phyloP scores from a whole-genome alignment of 2,329 filamentous ascomycete species.

The Hymenotorrendiella dingleyae region DNA sequence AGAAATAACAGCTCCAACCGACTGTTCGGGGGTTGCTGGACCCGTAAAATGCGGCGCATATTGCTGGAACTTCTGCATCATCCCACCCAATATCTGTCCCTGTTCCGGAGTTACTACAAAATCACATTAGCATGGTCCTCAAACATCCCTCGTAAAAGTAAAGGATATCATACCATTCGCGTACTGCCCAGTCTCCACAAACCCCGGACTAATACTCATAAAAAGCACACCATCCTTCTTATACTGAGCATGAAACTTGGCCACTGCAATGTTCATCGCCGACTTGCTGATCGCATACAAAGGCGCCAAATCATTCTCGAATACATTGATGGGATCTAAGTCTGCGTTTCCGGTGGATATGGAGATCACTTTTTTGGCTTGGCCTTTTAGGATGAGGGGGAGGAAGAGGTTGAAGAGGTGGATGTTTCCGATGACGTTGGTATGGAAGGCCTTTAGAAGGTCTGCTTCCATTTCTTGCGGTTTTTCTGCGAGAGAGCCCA shows the following conservation, averaged over 20 bases:
- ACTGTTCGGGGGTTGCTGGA: neutral
- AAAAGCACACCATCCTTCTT: constrained; percentile 46
- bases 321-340: constrained; percentile 35
- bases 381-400: constrained; percentile 45
- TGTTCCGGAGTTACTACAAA: constrained; percentile 24
- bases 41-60: constrained; percentile 1
- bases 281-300: constrained; percentile 46
- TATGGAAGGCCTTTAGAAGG: constrained; percentile 31
- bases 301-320: constrained; percentile 30
- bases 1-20: neutral
- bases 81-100: neutral
- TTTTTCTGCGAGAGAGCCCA: constrained; percentile 10
- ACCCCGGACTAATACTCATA: constrained; percentile 43
- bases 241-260: constrained; percentile 47
- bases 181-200: constrained; percentile 6
- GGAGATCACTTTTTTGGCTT: constrained; percentile 47
- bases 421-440: constrained; percentile 47
- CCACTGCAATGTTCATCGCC: constrained; percentile 44
- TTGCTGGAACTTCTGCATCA: neutral
- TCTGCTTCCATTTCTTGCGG: constrained; percentile 33
- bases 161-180: too few relatives aligned
- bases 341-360: constrained; percentile 45
- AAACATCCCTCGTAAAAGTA: too few relatives aligned
- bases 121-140: neutral
- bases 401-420: constrained; percentile 47